phyloP scores from a whole-genome alignment of 2,329 filamentous ascomycete genomes.

The Cordyceps militaris region DNA sequence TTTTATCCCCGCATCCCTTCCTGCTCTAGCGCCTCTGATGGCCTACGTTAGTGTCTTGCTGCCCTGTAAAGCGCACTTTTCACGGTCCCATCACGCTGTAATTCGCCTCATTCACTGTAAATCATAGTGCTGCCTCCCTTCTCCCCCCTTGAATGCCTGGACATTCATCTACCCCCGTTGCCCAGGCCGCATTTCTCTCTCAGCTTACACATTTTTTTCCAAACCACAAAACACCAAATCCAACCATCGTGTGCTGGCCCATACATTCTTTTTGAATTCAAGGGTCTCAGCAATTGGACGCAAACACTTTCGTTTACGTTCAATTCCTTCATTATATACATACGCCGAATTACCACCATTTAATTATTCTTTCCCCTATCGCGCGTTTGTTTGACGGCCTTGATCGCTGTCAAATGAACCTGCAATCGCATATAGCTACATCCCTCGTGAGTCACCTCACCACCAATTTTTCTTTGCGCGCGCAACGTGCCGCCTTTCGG shows the following conservation, averaged over 20 bases:
- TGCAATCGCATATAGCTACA: slow-evolving; percentile 52
- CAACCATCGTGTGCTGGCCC: slow-evolving; percentile 10
- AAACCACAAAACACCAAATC: slow-evolving; percentile 4
- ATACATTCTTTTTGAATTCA: slow-evolving; percentile 17
- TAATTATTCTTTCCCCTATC: slow-evolving; percentile 22
- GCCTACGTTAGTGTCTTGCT: not conserved
- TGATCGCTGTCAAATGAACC: slow-evolving; percentile 93
- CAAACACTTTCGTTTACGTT: slow-evolving; percentile 13
- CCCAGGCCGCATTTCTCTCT: slow-evolving; percentile 9
- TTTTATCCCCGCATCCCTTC: slow-evolving; percentile 9
- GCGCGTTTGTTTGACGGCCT: slow-evolving; percentile 92
- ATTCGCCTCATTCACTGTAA: not conserved
- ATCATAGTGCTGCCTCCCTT: not conserved
- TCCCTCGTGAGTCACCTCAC: slow-evolving; percentile 5
- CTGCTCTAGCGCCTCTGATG: not conserved
- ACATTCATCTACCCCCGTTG: slow-evolving; percentile 13
- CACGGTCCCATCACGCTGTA: not conserved
- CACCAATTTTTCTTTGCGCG: not conserved
- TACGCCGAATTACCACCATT: slow-evolving; percentile 15
- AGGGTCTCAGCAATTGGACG: slow-evolving; percentile 6
- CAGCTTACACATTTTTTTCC: not conserved
- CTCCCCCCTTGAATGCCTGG: not conserved
- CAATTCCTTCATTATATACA: slow-evolving; percentile 15
- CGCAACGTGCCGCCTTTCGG: not conserved
- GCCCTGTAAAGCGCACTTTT: not conserved